These are phyloP conservation scores for Aureobasidium uvarum DNA, from an alignment of 2,329 filamentous ascomycete species.

Conservation along the genomic window DNA sequence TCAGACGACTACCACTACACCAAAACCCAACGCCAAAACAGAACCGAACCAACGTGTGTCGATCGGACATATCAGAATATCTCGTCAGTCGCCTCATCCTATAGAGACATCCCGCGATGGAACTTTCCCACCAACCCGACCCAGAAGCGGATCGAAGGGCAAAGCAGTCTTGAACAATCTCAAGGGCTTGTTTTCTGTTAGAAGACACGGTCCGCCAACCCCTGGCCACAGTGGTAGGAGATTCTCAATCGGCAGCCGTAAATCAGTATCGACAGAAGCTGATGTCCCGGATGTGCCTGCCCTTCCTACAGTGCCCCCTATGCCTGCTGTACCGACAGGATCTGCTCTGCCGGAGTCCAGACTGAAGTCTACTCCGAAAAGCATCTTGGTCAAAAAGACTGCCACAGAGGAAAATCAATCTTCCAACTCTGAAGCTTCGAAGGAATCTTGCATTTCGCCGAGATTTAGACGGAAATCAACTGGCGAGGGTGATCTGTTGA, in stretches of 20 bases:
- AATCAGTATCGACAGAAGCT: background rate
- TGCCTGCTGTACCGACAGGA: background rate
- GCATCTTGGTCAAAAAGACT: conserved; percentile 6
- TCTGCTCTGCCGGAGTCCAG: background rate
- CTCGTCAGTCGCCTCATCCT: background rate
- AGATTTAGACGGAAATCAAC: conserved; percentile 13
- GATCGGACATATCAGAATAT: background rate
- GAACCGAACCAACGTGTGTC: background rate
- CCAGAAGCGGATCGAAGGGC: conserved; percentile 34
- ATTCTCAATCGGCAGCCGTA: conserved; percentile 11
- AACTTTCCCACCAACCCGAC: conserved; percentile 1
- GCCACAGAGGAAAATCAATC: background rate
- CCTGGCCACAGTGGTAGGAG: conserved; percentile 20
- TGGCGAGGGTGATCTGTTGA: background rate
- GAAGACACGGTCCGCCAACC: conserved; percentile 29
- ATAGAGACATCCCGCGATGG: background rate
- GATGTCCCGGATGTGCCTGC: conserved; percentile 3
- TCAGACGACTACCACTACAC: background rate
- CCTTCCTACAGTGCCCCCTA: background rate
- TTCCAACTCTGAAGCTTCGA: background rate
- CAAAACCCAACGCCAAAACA: background rate
- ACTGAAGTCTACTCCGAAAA: background rate
- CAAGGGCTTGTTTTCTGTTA: conserved; percentile 34
- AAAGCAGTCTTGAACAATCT: conserved; percentile 35
- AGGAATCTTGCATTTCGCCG: background rate